Evolutionary conservation across 345 rosid genomes (phyloP), one percentile per base, ranked within the genome.

Genomic region (Carallia brachiata): DNA sequence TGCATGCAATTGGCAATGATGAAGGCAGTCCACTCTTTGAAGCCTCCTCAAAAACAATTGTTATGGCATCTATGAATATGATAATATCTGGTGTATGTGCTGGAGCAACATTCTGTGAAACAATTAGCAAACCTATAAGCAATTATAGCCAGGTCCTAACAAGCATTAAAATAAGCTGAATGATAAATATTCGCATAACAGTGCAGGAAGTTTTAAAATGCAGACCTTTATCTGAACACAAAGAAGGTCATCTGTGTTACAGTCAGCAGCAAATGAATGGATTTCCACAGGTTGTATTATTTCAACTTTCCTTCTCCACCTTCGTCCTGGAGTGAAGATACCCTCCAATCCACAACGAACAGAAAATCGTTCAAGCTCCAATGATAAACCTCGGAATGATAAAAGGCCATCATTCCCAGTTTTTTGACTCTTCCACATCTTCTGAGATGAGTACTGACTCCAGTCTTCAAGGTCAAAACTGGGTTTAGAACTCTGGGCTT

Each of bases 301-400:
- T 82, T 96, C 87, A 63, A 92, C 82, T 81, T 89, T 92, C 84
- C 92, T 92, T 78, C 88, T 84, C 99, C 99, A 95, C 80, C 97
- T 86, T 81, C 84, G 87, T 75, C 98, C 98, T 19, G 99, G 96
- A 70, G 85, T 82, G 76, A 88, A 86, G 73, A 95, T 89, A 68
- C 99, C 99, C 78, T 89, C 91, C 70, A 92, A 82, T 67, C 99
- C 99, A 84, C 98, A 92, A 70, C 89, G 84, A 78, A 89, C 95
- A 66, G 99, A 90, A 85, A 89, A 92, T 68, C 99, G 85, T 72
- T 90, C 91, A 52, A 78, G 86, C 82, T 96, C 99, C 79, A 92
- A 71, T 44, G 89, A 84, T 61, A 96, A 90, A 62, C 97, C 91
- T 55, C 97, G 88, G 74, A 92, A 92, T 53, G 99, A 92, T 78